These are phyloP conservation scores for Mediolabrus comicus DNA, from an alignment of 108 stramenopile species.

Conservation along the genomic window DNA sequence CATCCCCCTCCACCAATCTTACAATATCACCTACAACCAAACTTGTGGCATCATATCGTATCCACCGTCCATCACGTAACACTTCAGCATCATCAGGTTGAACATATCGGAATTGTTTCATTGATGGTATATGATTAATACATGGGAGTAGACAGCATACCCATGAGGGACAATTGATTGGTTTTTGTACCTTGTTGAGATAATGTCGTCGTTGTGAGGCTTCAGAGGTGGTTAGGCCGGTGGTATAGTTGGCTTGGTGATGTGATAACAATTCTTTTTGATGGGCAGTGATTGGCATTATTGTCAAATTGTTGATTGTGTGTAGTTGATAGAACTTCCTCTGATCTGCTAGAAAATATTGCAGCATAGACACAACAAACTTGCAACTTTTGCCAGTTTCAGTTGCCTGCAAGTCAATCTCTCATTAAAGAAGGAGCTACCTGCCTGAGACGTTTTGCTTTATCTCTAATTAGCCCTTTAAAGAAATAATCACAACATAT, in stretches of 20 bases:
- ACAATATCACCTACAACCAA: slow-evolving; percentile 78
- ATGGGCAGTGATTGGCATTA: slow-evolving; percentile 34
- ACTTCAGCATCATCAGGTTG: slow-evolving; percentile 88
- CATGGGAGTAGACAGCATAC: slow-evolving; percentile 81
- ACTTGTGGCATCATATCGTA: slow-evolving; percentile 78
- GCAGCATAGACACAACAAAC: too few species aligned
- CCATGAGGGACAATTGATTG: slow-evolving; percentile 82
- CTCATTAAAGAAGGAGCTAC: too few species aligned
- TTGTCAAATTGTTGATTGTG: not conserved
- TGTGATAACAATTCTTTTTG: slow-evolving; percentile 38
- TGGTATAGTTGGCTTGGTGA: slow-evolving; percentile 22
- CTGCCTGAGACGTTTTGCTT: too few species aligned
- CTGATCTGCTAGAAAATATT: too few species aligned
- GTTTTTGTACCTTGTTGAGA: slow-evolving; percentile 64
- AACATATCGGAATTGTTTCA: slow-evolving; percentile 70
- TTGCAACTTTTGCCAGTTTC: too few species aligned
- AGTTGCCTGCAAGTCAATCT: too few species aligned
- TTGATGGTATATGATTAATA: slow-evolving; percentile 75
- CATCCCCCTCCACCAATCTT: slow-evolving; percentile 78
- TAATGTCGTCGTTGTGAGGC: slow-evolving; percentile 54
- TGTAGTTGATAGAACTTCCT: too few species aligned
- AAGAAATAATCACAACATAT: too few species aligned
- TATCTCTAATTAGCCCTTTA: too few species aligned
- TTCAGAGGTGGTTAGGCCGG: slow-evolving; percentile 62
- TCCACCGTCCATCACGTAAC: slow-evolving; percentile 67